Base-by-base conservation (phyloP, 2,329 filamentous ascomycete genomes). In the Cercospora beticola region DNA sequence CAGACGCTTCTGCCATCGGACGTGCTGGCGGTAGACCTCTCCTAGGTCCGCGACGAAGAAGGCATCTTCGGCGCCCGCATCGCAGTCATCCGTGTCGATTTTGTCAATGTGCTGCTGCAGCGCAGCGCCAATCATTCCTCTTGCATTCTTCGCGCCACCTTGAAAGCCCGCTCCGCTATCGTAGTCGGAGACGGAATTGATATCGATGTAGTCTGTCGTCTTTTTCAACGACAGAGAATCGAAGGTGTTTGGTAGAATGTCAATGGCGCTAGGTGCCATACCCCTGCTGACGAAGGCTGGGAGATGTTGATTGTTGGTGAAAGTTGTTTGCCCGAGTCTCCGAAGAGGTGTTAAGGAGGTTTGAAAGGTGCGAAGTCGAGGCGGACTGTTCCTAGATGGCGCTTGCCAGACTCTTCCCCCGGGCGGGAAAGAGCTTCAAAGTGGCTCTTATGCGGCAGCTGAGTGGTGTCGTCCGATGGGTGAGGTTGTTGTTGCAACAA, bases 361-460 rank as follows among this genome's bases (percentile, higher is more conserved):
- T 92, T 91, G 86, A 94, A 97, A 84, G 90, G 91, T 86, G 92
- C 92, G 87, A 92, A 91, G 90, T 90, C 92, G 87, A 92, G 87
- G 86, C 90, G 87, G 90, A 89, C 89, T 92, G 71, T 69, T 71
- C 73, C 69, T 75, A 70, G 78, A 78, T 80, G 92, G 90, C 93
- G 91, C 93, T 92, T 92, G 91, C 93, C 93, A 92, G 93, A 97
- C 93, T 95, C 95, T 96, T 94, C 95, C 95, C 94, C 94, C 83
- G 85, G 86, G 83, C 85, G 86, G 97, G 94, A 94, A 98, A 98
- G 94, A 97, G 94, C 91, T 92, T 90, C 88, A 88, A 89, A 90
- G 90, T 88, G 88, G 90, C 91, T 96, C 92, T 93, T 98, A 99
- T 99, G 94, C 95, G 95, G 95, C 95, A 98, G 94, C 92, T 97